Percentiles rank a stretch among this genome's conserved stretches.
Conservation (phyloP, 805 yeast species). For the Saturnispora diversa region DNA sequence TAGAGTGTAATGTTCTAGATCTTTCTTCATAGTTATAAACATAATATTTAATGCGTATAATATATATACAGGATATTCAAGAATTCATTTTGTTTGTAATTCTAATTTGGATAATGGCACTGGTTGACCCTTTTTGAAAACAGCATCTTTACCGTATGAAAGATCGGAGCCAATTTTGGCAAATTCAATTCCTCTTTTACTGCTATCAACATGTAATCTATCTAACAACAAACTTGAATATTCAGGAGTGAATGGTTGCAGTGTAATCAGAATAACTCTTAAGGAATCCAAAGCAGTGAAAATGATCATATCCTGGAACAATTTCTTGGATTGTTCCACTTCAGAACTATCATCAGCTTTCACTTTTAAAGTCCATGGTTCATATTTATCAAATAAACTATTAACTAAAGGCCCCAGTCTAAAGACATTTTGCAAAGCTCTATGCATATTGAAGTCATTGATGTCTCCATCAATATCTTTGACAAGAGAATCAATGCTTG, state of each 20-base stretch:
- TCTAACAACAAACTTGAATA: slow-evolving; percentile 51
- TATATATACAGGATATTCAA: slow-evolving; percentile 1
- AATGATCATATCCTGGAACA: slow-evolving; percentile 46
- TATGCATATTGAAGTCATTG: slow-evolving; percentile 41
- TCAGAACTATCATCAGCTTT: slow-evolving; percentile 16
- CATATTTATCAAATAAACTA: slow-evolving; percentile 53
- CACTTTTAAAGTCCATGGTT: slow-evolving; percentile 63
- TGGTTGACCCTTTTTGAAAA: slow-evolving; percentile 26
- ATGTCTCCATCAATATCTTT: slow-evolving; percentile 37
- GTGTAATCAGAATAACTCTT: slow-evolving; percentile 56
- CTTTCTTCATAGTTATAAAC: slow-evolving; percentile 14
- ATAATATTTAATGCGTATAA: slow-evolving; percentile 1
- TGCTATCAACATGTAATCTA: slow-evolving; percentile 46
- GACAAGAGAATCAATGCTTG: slow-evolving; percentile 31
- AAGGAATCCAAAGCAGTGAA: slow-evolving; percentile 62
- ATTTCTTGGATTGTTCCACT: slow-evolving; percentile 7
- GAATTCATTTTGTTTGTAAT: slow-evolving; percentile 3
- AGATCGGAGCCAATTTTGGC: slow-evolving; percentile 51
- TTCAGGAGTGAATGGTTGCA: slow-evolving; percentile 68
- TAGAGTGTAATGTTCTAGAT: slow-evolving; percentile 46
- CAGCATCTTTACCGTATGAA: slow-evolving; percentile 47
- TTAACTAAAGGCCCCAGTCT: slow-evolving; percentile 51
- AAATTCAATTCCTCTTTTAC: slow-evolving; percentile 35
- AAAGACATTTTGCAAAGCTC: slow-evolving; percentile 56
- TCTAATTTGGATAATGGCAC: slow-evolving; percentile 28